Evolutionary conservation across 805 yeast species (phyloP).

Genomic region (Candida nanaspora): DNA sequence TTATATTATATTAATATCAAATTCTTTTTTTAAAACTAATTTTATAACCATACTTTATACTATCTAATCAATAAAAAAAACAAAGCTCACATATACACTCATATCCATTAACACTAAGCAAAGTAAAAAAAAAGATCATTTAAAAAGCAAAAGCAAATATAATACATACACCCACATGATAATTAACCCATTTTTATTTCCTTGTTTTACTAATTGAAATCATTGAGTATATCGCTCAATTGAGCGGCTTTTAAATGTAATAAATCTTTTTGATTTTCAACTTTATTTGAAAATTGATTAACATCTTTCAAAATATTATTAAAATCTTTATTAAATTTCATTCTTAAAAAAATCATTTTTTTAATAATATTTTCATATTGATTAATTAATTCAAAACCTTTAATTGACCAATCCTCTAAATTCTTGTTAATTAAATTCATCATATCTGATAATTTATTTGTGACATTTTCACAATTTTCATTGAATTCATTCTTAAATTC

Average conservation of each 20-base stretch:
- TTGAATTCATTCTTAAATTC: constrained; percentile 5
- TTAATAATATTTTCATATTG: constrained; percentile 28
- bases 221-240: constrained; percentile 35
- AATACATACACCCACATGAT: too few species aligned
- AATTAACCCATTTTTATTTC: too few species aligned
- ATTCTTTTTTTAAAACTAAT: too few species aligned
- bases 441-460: too few species aligned
- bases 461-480: background rate
- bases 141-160: too few species aligned
- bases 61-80: too few species aligned
- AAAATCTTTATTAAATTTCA: constrained; percentile 32
- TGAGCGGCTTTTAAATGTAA: constrained; percentile 32
- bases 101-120: too few species aligned
- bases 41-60: too few species aligned
- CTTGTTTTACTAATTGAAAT: too few species aligned
- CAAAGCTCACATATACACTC: too few species aligned
- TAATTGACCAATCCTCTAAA: constrained; percentile 28
- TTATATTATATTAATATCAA: constrained; percentile 4
- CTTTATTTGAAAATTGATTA: constrained; percentile 12
- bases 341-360: constrained; percentile 29
- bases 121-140: background rate
- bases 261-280: constrained; percentile 19
- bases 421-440: constrained; percentile 9
- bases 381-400: constrained; percentile 26
- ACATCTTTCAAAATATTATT: constrained; percentile 12